phyloP scores from a whole-genome alignment of 2,329 filamentous ascomycete species.

The Talaromyces sp. region DNA sequence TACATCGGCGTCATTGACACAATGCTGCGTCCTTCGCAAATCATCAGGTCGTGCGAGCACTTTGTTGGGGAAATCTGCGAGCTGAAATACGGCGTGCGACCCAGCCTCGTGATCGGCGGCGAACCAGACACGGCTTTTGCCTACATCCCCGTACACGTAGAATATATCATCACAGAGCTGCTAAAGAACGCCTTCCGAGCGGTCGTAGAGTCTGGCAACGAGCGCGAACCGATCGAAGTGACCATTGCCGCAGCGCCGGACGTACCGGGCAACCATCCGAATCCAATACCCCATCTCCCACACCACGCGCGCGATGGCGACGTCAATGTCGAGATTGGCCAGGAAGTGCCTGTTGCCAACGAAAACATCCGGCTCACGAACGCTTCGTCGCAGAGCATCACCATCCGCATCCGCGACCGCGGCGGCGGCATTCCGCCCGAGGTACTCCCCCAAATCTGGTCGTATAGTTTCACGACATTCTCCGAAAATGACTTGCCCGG shows the following conservation, averaged over 20 bases:
- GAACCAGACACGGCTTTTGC: conserved; percentile 85
- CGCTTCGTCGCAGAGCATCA: conserved; percentile 69
- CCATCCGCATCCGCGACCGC: conserved; percentile 91
- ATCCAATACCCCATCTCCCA: conserved; percentile 35
- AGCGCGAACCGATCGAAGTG: conserved; percentile 78
- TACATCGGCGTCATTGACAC: conserved; percentile 98
- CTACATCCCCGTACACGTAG: conserved; percentile 90
- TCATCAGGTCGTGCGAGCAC: conserved; percentile 77
- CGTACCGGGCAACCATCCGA: conserved; percentile 30
- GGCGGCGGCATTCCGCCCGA: conserved; percentile 88
- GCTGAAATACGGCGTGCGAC: conserved; percentile 86
- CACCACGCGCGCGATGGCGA: conserved; percentile 33
- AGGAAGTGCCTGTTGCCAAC: conserved; percentile 23
- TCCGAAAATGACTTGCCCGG: conserved; percentile 57
- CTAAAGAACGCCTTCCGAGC: conserved; percentile 96
- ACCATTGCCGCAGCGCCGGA: conserved; percentile 75
- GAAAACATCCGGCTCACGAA: conserved; percentile 29
- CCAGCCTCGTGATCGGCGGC: conserved; percentile 74
- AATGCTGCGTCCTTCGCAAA: conserved; percentile 71
- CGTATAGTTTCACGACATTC: conserved; percentile 96
- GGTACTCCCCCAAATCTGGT: conserved; percentile 84
- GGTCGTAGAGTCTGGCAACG: conserved; percentile 77
- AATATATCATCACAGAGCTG: conserved; percentile 95
- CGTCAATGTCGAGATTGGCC: conserved; percentile 15
- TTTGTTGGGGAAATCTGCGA: conserved; percentile 97